Conservation (phyloP, 176 grass and related monocot species). For the Dendrocalamus sinicus region DNA sequence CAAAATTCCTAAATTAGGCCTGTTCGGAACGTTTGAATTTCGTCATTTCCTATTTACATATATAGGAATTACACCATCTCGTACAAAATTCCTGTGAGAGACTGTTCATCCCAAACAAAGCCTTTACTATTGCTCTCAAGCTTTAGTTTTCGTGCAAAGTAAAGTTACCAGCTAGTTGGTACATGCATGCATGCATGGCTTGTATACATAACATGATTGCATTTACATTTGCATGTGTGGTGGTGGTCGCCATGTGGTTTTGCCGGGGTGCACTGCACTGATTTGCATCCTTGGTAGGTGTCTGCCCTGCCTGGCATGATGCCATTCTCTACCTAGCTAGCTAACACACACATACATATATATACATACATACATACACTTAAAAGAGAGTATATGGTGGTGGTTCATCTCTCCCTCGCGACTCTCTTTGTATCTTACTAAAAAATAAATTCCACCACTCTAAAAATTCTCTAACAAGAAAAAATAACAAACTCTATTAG, state of each 20-base stretch:
- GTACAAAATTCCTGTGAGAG: neutral
- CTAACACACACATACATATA: neutral
- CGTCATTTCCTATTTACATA: neutral
- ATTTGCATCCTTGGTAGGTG: conserved; percentile 63
- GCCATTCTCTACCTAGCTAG: conserved; percentile 40
- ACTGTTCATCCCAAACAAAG: too few relatives aligned
- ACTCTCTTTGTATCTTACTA: too few relatives aligned
- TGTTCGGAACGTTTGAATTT: neutral
- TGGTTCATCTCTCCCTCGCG: too few relatives aligned
- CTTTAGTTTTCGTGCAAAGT: conserved; percentile 23
- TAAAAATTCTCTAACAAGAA: too few relatives aligned
- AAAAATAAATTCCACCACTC: too few relatives aligned
- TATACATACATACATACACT: too few relatives aligned
- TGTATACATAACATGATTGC: conserved; percentile 43
- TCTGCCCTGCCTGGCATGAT: conserved; percentile 49
- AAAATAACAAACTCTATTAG: too few relatives aligned
- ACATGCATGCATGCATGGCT: conserved; percentile 26
- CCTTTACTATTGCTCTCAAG: neutral
- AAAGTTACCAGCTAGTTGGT: conserved; percentile 11
- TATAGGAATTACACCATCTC: too few relatives aligned
- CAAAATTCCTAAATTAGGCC: neutral
- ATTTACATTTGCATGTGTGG: conserved; percentile 47
- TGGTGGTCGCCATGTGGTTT: conserved; percentile 61
- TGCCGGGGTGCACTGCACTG: conserved; percentile 43
- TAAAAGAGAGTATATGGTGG: too few relatives aligned